Evolutionary conservation across 2,329 filamentous ascomycete species (phyloP), one percentile per base, ranked within the genome.

Genomic region (Penicillium sp.): DNA sequence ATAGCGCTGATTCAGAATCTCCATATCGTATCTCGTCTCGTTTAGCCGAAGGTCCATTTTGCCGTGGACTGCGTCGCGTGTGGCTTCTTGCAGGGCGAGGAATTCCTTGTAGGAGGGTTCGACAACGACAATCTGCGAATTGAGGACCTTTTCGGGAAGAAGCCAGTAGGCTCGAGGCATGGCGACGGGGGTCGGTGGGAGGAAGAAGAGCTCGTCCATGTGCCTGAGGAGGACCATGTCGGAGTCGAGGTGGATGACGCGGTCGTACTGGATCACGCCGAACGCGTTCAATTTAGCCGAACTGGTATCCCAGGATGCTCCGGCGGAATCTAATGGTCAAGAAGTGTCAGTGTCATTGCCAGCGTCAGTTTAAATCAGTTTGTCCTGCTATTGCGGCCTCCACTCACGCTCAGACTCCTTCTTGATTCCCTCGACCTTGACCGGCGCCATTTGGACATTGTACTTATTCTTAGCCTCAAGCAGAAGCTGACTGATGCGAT

Each of bases 161-260:
- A 84, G 74, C 87, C 87, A 90, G 67, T 90, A 90, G 7, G 87
- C 88, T 26, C 84, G 81, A 1, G 87, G 85, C 80, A 90, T 86
- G 2, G 86, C 86, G 3, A 87, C 79, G 1, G 80, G 75, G 1
- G 80, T 78, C 1, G 74, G 66, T 0, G 87, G 88, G 1, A 88
- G 75, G 23, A 87, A 79, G 70, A 91, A 91, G 0, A 90, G 77
- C 48, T 90, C 86, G 59, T 91, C 88, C 77, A 90, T 81, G 18
- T 77, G 71, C 52, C 85, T 76, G 3, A 88, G 77, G 3, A 90
- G 71, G 1, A 81, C 81, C 18, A 83, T 77, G 62, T 90, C 87
- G 7, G 85, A 86, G 66, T 90, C 83, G 39, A 85, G 70, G 44
- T 80, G 75, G 27, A 85, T 74, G 18, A 85, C 75, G 32, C 83